phyloP scores from a whole-genome alignment of 1,284 basidiomycete species.

The Farysia itapuensis region DNA sequence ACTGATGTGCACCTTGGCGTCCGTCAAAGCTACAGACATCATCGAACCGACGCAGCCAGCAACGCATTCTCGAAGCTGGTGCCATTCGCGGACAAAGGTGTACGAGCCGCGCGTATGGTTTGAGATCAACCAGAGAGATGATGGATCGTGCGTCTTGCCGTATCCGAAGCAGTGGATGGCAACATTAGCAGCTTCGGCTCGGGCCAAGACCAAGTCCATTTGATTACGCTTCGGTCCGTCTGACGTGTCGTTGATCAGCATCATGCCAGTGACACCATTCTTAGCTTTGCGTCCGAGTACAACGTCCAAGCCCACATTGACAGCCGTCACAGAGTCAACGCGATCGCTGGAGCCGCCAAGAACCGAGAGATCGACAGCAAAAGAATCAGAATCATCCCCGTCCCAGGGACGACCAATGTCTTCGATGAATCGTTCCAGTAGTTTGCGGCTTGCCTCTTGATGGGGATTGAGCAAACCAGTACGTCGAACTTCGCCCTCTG shows the following conservation, averaged over 20 bases:
- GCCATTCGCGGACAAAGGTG: conserved; percentile 64
- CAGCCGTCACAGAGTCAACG: conserved; percentile 49
- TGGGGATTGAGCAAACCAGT: conserved; percentile 45
- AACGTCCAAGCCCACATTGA: conserved; percentile 69
- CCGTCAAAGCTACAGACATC: conserved; percentile 51
- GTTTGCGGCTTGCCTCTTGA: conserved; percentile 26
- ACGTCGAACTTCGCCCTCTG: conserved; percentile 44
- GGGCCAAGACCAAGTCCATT: conserved; percentile 94
- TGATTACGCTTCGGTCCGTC: conserved; percentile 92
- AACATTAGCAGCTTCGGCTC: conserved; percentile 90
- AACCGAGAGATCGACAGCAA: conserved; percentile 41
- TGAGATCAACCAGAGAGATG: conserved; percentile 96
- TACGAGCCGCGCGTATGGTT: conserved; percentile 97
- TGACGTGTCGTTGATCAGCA: conserved; percentile 85
- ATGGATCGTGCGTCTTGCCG: conserved; percentile 91
- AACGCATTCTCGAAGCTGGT: conserved; percentile 52
- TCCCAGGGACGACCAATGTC: conserved; percentile 48
- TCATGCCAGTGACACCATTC: conserved; percentile 84
- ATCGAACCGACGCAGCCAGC: conserved; percentile 51
- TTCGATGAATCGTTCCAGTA: conserved; percentile 41
- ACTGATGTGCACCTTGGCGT: conserved; percentile 48
- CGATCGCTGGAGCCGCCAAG: conserved; percentile 48
- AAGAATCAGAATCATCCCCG: conserved; percentile 33
- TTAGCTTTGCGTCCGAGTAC: conserved; percentile 88
- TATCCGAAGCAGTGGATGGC: conserved; percentile 97